Conservation (phyloP, 148 eudicot species). For the Pharnaceum exiguum region DNA sequence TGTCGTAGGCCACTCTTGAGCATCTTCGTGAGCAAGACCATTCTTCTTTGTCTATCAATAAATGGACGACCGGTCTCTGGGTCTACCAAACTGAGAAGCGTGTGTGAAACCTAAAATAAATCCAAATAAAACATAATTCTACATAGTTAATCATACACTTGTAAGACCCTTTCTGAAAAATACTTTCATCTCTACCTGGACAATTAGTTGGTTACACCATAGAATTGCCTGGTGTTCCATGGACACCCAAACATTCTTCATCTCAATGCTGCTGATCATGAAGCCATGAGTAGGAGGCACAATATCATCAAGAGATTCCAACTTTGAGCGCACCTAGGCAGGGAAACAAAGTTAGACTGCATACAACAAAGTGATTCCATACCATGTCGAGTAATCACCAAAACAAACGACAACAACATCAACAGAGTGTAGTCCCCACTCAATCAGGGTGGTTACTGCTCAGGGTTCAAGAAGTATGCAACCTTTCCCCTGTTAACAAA, state of each 20-base stretch:
- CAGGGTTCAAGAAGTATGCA: not conserved
- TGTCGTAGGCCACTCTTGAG: slow-evolving; percentile 80
- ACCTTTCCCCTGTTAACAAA: too few species aligned
- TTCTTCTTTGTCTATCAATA: slow-evolving; percentile 50
- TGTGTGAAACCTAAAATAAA: slow-evolving; percentile 73
- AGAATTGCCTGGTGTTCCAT: slow-evolving; percentile 96
- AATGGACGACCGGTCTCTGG: slow-evolving; percentile 59
- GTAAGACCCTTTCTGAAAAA: not conserved
- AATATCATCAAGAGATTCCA: slow-evolving; percentile 86
- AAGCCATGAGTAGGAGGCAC: slow-evolving; percentile 90
- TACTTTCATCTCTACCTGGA: slow-evolving; percentile 52
- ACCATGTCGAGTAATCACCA: not conserved
- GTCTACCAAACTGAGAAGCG: slow-evolving; percentile 85
- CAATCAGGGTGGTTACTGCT: not conserved
- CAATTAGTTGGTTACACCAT: slow-evolving; percentile 95
- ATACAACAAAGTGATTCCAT: slow-evolving; percentile 4
- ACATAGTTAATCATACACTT: not conserved
- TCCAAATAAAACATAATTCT: slow-evolving; percentile 18
- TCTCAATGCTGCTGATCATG: slow-evolving; percentile 71
- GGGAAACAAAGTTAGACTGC: slow-evolving; percentile 11
- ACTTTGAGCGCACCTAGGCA: slow-evolving; percentile 71
- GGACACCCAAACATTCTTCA: slow-evolving; percentile 95
- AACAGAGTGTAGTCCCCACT: too few species aligned
- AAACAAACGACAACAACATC: not conserved
- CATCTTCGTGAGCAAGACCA: slow-evolving; percentile 74